Evolutionary conservation across 306 rosid genomes (phyloP), one percentile per base, ranked within the genome.

Genomic region (Quercus engelmannii): DNA sequence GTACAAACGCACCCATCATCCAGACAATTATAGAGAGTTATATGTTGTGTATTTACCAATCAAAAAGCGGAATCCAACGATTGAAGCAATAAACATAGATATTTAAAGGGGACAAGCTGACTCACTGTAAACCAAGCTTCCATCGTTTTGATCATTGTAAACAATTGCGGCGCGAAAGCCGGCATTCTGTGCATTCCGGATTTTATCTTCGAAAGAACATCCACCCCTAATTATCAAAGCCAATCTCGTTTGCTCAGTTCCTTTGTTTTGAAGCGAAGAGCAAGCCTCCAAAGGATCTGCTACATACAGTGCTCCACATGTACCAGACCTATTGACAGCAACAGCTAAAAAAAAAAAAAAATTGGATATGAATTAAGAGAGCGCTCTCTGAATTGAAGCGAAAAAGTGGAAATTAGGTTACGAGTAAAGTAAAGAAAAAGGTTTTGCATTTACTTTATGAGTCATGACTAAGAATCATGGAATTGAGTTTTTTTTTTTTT

Each of bases 131-230:
- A 85, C 72, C 75, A 85, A 62, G 33, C 81, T 73, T 38, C 65
- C 76, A 14, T 17, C 51, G 76, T 84, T 58, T 26, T 58, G 78
- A 63, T 78, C 68, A 69, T 85, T 76, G 4, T 81, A 81, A 13
- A 85, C 88, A 57, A 85, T 81, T 1, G 75, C 83, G 14, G 81
- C 83, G 12, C 11, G 41, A 81, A 85, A 85, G 20, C 88, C 88
- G 0, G 83, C 85, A 5, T 78, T 71, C 35, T 85, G 83, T 4
- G 85, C 78, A 2, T 85, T 74, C 30, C 6, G 75, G 73, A 81
- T 75, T 61, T 85, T 84, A 9, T 80, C 82, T 20, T 76, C 71
- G 30, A 84, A 84, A 69, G 82, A 31, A 67, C 85, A 84, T 46
- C 76, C 78, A 41, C 88, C 88, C 73, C 88, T 78, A 18, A 74